Percentiles rank a stretch among this genome's conserved stretches.
phyloP scores from a whole-genome alignment of 2,329 filamentous ascomycete species.

The Cladosporium sp. region DNA sequence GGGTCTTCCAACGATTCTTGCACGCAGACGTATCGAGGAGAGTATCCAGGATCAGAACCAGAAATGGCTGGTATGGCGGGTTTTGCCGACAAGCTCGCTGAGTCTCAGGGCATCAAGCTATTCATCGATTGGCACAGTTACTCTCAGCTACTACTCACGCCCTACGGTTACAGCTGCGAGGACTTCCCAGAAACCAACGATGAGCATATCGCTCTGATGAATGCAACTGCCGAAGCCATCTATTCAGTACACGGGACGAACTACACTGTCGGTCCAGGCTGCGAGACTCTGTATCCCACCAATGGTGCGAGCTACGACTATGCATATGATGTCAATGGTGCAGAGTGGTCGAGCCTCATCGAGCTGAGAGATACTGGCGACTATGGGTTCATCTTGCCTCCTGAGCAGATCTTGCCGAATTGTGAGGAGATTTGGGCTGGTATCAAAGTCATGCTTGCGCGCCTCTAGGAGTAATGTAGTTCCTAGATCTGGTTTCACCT shows the following conservation, averaged over 20 bases:
- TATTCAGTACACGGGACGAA: conserved; percentile 48
- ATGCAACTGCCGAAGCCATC: conserved; percentile 49
- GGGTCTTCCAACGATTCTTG: conserved; percentile 52
- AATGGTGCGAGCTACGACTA: conserved; percentile 14
- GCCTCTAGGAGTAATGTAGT: not conserved
- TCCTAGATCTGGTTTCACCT: too few relatives aligned
- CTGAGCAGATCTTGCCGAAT: conserved; percentile 11
- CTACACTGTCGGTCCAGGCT: conserved; percentile 46
- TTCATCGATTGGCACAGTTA: conserved; percentile 65
- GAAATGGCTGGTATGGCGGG: conserved; percentile 37
- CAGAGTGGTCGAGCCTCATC: conserved; percentile 10
- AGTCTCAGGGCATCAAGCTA: conserved; percentile 41
- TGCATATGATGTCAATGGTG: conserved; percentile 12
- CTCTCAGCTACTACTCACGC: conserved; percentile 55
- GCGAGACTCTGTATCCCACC: conserved; percentile 7
- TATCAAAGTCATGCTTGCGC: conserved; percentile 19
- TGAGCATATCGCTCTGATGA: conserved; percentile 48
- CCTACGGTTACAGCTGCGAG: conserved; percentile 59
- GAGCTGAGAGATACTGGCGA: conserved; percentile 7
- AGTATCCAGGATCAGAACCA: conserved; percentile 39
- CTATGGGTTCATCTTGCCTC: conserved; percentile 9
- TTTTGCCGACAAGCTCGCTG: conserved; percentile 10
- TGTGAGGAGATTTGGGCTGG: conserved; percentile 26
- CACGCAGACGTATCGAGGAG: conserved; percentile 42
- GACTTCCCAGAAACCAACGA: conserved; percentile 43